Evolutionary conservation across 768 basidiomycete genomes (phyloP).

Genomic region (Rhodotorula taiwanensis): DNA sequence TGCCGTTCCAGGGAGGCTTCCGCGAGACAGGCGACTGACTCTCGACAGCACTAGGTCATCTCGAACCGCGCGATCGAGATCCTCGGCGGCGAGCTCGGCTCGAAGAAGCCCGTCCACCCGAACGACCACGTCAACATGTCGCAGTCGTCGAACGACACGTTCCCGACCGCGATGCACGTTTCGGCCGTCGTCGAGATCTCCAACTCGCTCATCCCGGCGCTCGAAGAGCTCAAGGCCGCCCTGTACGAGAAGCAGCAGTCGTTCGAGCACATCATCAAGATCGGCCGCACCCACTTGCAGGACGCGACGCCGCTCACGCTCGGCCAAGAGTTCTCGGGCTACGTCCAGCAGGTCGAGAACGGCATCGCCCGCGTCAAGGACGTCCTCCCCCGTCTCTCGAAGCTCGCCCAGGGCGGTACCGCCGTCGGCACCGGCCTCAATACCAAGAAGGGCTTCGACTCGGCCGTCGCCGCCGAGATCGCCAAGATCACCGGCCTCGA

Average conservation of each 20-base stretch:
- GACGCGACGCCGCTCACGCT: constrained; percentile 96
- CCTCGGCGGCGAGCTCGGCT: constrained; percentile 88
- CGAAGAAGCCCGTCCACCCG: constrained; percentile 94
- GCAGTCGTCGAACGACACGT: constrained; percentile 99
- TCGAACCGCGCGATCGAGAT: constrained; percentile 97
- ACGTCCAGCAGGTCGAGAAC: constrained; percentile 88
- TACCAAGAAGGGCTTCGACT: constrained; percentile 93
- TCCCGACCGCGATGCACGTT: constrained; percentile 99
- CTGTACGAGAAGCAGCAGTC: constrained; percentile 71
- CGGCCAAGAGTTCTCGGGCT: constrained; percentile 97
- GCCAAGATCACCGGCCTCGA: constrained; percentile 80
- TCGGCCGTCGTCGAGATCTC: constrained; percentile 86
- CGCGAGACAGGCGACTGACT: background rate
- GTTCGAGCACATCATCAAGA: constrained; percentile 92
- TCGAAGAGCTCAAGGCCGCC: constrained; percentile 74
- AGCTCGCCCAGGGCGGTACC: constrained; percentile 94
- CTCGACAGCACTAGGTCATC: constrained; percentile 60
- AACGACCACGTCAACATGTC: constrained; percentile 99
- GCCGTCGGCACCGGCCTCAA: constrained; percentile 98
- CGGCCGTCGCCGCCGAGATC: constrained; percentile 84
- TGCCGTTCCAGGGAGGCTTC: background rate
- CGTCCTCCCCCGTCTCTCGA: constrained; percentile 73
- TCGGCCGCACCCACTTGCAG: constrained; percentile 93
- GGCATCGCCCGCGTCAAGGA: constrained; percentile 76
- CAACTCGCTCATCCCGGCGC: constrained; percentile 70